Base-by-base conservation (phyloP, 768 basidiomycete genomes). In the Mycena indigotica region DNA sequence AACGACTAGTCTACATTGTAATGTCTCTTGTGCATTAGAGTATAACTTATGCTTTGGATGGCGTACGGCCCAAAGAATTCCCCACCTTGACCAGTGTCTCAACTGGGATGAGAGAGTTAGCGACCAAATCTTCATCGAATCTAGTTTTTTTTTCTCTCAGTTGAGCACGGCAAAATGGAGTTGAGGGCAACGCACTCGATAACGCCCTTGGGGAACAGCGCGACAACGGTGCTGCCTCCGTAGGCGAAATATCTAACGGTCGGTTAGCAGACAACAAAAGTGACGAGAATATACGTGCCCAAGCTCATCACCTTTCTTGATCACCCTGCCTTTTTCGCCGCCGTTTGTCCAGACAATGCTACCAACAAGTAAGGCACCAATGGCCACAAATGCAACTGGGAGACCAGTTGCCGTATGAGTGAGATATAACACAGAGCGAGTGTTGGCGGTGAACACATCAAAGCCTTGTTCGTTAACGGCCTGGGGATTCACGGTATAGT, bases 331-430 rank as follows among this genome's bases (percentile, higher is more conserved):
- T 35, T 71, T 67, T 69, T 81, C 55, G 26, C 79, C 72, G 55
- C 78, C 80, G 17, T 67, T 74, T 0, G 88, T 89, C 86, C 86
- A 90, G 2, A 53, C 73, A 65, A 93, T 88, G 51, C 83, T 84
- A 1, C 89, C 91, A 1, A 93, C 91, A 30, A 94, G 83, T 73
- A 93, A 79, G 6, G 91, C 91, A 2, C 91, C 92, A 56, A 93
- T 79, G 8, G 90, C 88, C 10, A 91, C 84, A 61, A 87, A 85
- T 0, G 83, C 90, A 16, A 92, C 73, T 13, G 77, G 77, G 17
- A 76, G 72, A 12, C 77, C 79, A 0, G 81, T 78, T 3, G 55
- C 63, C 2, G 59, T 55, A 61, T 85, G 84, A 52, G 77, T 80
- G 61, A 88, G 62, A 61, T 81, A 79, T 2, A 84, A 70, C 10